Evolutionary conservation across 768 basidiomycete genomes (phyloP), one percentile per base, ranked within the genome.

Genomic region (Lentinus brumalis): DNA sequence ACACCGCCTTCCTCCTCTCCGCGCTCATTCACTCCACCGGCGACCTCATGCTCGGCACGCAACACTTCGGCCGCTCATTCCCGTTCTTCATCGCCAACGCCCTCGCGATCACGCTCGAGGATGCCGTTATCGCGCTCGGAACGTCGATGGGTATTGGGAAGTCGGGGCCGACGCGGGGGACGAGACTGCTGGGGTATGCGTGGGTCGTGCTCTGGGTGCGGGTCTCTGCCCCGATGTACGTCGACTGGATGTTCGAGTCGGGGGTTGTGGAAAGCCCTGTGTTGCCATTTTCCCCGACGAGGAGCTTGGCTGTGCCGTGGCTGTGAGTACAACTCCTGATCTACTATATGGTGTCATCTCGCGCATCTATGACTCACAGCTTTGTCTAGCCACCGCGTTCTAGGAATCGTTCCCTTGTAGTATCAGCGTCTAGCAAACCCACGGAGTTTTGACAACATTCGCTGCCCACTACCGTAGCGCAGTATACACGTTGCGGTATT

Each of bases 1-100:
- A 65, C 55, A 54, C 62, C 53, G 68, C 57, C 42, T 69, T 69
- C 64, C 31, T 39, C 26, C 45, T 62, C 14, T 66, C 66, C 9
- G 66, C 59, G 10, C 41, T 66, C 31, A 39, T 61, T 18, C 66
- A 69, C 52, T 41, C 56, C 30, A 16, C 46, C 26, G 67, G 67
- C 38, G 67, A 69, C 51, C 30, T 51, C 31, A 65, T 66, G 67
- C 35, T 69, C 29, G 50, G 50, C 46, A 18, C 6, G 41, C 40
- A 16, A 31, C 35, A 40, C 30, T 50, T 57, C 30, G 67, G 67
- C 2, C 30, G 53, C 16, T 67, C 66, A 1, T 55, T 53, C 55
- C 49, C 41, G 21, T 67, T 67, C 64, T 67, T 67, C 61, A 11
- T 60, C 41, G 29, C 26, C 15, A 61, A 67, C 38, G 63, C 56